Percentiles rank a stretch among this genome's conserved stretches.
These are phyloP conservation scores for Aspergillus sclerotioniger DNA, from an alignment of 495 filamentous ascomycete species.

Conservation along the genomic window DNA sequence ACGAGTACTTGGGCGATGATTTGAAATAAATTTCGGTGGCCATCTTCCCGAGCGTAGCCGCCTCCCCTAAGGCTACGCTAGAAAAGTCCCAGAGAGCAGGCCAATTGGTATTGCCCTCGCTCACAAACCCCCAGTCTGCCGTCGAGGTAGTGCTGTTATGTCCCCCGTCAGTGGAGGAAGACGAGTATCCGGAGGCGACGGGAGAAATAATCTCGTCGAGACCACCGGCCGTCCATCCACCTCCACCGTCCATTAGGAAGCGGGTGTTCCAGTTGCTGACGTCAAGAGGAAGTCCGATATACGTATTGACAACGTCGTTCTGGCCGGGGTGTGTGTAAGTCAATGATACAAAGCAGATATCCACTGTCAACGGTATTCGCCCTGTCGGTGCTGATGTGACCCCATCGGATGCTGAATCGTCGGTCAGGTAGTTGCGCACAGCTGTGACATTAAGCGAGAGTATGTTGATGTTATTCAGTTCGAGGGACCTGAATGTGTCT, in stretches of 20 bases:
- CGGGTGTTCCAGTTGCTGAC: background rate
- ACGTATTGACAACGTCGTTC: background rate
- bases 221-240: background rate
- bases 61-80: conserved; percentile 33
- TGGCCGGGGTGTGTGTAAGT: background rate
- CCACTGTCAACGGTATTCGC: no score
- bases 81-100: conserved; percentile 38
- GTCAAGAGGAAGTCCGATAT: background rate
- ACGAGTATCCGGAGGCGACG: background rate
- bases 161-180: background rate
- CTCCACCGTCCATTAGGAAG: background rate
- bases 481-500: no score
- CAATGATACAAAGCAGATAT: background rate
- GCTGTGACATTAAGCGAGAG: no score
- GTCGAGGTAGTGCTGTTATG: background rate
- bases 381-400: no score
- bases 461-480: no score
- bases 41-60: conserved; percentile 22
- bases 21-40: conserved; percentile 18
- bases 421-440: no score
- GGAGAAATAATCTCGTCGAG: background rate
- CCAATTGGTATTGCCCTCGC: conserved; percentile 39
- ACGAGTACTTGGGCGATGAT: conserved; percentile 27
- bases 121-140: conserved; percentile 35
- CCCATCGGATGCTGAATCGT: no score